A percentile compares a stretch with the other conserved stretches of the same genome.
phyloP scores from a whole-genome alignment of 495 filamentous ascomycete genomes.

The Talaromyces trachyspermus region DNA sequence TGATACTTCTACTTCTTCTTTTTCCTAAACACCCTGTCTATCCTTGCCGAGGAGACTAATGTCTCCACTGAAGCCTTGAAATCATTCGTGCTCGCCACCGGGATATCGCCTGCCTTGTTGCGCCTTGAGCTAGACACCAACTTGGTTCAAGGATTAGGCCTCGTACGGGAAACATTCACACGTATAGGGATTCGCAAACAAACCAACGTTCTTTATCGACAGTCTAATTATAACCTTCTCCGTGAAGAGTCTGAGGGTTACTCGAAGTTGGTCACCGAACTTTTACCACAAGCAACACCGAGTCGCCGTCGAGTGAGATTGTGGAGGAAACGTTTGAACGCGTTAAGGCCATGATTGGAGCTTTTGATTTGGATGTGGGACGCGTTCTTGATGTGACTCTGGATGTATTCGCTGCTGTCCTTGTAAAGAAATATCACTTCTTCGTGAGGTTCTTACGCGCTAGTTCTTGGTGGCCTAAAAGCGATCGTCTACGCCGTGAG shows the following conservation, averaged over 20 bases:
- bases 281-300: constrained; percentile 66
- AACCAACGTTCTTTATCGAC: constrained; percentile 87
- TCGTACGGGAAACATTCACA: constrained; percentile 81
- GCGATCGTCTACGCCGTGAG: constrained; percentile 22
- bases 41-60: constrained; percentile 63
- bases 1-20: constrained; percentile 57
- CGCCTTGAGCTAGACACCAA: constrained; percentile 75
- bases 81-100: constrained; percentile 58
- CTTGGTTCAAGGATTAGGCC: constrained; percentile 61
- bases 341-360: constrained; percentile 85
- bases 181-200: constrained; percentile 77
- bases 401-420: constrained; percentile 77
- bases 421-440: constrained; percentile 81
- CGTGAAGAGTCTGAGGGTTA: constrained; percentile 96
- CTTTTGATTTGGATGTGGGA: constrained; percentile 90
- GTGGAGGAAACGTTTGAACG: constrained; percentile 65
- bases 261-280: constrained; percentile 78
- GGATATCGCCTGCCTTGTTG: constrained; percentile 63
- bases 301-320: constrained; percentile 52
- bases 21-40: constrained; percentile 76
- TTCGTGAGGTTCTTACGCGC: constrained; percentile 84
- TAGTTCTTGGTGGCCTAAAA: constrained; percentile 96
- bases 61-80: constrained; percentile 37
- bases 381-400: constrained; percentile 87
- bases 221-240: constrained; percentile 92